These are phyloP conservation scores for Aspergillus nomiae DNA, from an alignment of 2,329 filamentous ascomycete species.

Conservation along the genomic window DNA sequence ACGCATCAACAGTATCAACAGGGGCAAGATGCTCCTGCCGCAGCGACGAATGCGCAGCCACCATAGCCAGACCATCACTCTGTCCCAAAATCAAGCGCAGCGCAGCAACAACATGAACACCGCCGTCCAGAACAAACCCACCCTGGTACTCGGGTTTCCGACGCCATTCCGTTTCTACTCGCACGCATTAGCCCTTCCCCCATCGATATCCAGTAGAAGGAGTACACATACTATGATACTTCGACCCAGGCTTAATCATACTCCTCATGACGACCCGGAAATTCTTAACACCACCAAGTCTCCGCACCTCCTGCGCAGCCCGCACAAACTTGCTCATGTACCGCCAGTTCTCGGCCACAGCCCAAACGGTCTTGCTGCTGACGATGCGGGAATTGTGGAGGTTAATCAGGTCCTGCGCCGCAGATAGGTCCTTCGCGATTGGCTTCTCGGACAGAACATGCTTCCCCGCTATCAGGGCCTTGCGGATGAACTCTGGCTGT, in stretches of 20 bases:
- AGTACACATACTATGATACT: conserved; percentile 52
- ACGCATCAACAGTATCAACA: conserved; percentile 59
- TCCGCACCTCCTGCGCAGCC: conserved; percentile 48
- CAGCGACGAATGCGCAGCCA: conserved; percentile 54
- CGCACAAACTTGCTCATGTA: conserved; percentile 52
- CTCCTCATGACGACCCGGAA: conserved; percentile 53
- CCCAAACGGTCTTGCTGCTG: conserved; percentile 43
- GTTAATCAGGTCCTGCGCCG: conserved; percentile 52
- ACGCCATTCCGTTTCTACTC: conserved; percentile 55
- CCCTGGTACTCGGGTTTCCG: conserved; percentile 60
- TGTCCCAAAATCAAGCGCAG: conserved; percentile 52
- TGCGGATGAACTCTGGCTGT: conserved; percentile 55
- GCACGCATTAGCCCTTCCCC: conserved; percentile 5
- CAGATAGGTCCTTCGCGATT: conserved; percentile 56
- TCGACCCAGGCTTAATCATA: conserved; percentile 51
- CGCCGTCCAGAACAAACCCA: conserved; percentile 61
- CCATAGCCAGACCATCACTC: conserved; percentile 43
- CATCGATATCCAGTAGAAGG: neutral
- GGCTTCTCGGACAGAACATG: conserved; percentile 61
- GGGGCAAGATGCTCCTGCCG: conserved; percentile 56
- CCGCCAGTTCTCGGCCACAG: conserved; percentile 61
- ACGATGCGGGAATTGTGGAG: conserved; percentile 53
- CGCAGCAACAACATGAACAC: conserved; percentile 58
- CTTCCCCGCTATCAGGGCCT: conserved; percentile 54
- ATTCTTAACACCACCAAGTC: conserved; percentile 52